Evolutionary conservation across 2,329 filamentous ascomycete species (phyloP).

Genomic region (Onygenales sp.): DNA sequence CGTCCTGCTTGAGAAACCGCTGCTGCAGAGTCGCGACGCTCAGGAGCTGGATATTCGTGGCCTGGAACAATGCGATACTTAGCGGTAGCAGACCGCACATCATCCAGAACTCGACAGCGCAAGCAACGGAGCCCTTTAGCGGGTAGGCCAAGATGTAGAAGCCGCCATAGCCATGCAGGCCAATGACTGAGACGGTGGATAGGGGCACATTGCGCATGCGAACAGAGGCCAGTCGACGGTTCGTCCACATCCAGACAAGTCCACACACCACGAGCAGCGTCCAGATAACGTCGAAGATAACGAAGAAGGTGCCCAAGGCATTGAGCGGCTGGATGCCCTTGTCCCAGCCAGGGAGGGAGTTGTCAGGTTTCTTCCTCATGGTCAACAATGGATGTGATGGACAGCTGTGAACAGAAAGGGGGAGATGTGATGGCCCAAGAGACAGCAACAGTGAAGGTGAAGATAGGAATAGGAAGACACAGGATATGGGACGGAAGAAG

Average conservation of each 20-base stretch:
- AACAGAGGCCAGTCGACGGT: conserved; percentile 13
- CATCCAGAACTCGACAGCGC: conserved; percentile 51
- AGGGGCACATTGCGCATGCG: conserved; percentile 18
- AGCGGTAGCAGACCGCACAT: conserved; percentile 54
- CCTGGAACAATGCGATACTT: conserved; percentile 54
- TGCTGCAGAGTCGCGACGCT: conserved; percentile 40
- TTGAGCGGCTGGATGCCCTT: conserved; percentile 9
- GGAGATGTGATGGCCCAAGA: no score
- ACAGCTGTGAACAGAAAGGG: not conserved
- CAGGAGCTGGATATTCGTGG: conserved; percentile 48
- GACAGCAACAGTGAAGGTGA: no score
- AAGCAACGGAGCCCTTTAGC: conserved; percentile 26
- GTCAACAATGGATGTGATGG: not conserved
- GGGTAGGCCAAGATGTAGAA: conserved; percentile 18
- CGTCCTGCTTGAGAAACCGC: conserved; percentile 10
- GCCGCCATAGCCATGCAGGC: conserved; percentile 19
- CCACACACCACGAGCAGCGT: conserved; percentile 15
- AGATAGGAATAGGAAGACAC: no score
- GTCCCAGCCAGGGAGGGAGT: not conserved
- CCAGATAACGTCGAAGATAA: conserved; percentile 16
- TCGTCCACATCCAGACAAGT: conserved; percentile 14
- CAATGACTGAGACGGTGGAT: conserved; percentile 13
- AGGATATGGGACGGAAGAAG: no score
- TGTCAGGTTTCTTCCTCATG: not conserved
- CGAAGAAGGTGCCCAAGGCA: conserved; percentile 15